phyloP scores from a whole-genome alignment of 257 asterid species.

The Nicotiana otophora region DNA sequence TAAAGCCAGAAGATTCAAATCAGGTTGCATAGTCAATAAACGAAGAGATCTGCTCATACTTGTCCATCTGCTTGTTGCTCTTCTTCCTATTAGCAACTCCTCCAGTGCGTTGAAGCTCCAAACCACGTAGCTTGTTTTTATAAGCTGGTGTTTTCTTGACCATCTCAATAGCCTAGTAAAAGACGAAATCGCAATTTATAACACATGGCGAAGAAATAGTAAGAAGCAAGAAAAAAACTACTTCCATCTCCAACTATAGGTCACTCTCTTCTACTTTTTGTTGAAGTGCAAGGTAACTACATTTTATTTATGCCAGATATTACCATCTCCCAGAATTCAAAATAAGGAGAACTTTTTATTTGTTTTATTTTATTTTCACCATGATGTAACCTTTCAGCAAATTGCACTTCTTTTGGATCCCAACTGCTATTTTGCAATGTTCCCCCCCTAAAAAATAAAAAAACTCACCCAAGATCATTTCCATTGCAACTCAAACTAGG shows the following conservation, averaged over 20 bases:
- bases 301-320: background rate
- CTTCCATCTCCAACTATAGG: background rate
- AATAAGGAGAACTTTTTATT: background rate
- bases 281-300: background rate
- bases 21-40: constrained; percentile 3
- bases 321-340: background rate
- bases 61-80: constrained; percentile 64
- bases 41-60: constrained; percentile 36
- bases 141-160: constrained; percentile 94
- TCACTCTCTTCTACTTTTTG: background rate
- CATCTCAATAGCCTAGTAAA: constrained; percentile 84
- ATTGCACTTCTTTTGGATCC: background rate
- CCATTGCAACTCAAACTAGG: background rate
- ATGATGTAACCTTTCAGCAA: background rate
- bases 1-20: background rate
- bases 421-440: background rate
- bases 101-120: constrained; percentile 93
- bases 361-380: background rate
- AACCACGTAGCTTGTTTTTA: constrained; percentile 84
- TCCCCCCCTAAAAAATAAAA: background rate
- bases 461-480: background rate
- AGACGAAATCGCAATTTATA: constrained; percentile 9
- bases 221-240: background rate
- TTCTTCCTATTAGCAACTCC: constrained; percentile 75
- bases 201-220: background rate